These are phyloP conservation scores for Salinomyces thailandicus DNA, from an alignment of 2,329 filamentous ascomycete genomes.

Conservation along the genomic window DNA sequence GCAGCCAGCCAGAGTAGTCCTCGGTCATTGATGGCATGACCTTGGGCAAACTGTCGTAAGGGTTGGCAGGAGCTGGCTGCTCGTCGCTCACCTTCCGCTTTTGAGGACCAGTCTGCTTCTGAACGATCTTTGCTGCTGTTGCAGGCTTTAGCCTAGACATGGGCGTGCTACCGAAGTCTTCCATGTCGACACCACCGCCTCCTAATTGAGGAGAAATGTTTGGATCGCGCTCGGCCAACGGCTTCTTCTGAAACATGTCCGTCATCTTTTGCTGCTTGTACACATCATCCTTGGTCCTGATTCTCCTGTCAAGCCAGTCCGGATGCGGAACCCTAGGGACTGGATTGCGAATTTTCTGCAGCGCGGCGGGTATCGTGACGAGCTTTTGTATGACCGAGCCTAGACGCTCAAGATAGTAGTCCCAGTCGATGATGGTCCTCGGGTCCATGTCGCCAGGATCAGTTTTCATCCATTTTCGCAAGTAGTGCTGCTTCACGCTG, in stretches of 20 bases:
- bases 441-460: conserved; percentile 87
- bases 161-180: conserved; percentile 35
- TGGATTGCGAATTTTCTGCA: conserved; percentile 90
- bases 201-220: conserved; percentile 47
- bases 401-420: conserved; percentile 91
- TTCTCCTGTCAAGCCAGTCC: conserved; percentile 89
- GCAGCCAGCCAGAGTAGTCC: conserved; percentile 77
- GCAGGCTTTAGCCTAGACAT: conserved; percentile 37
- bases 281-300: conserved; percentile 90
- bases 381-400: conserved; percentile 98
- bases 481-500: conserved; percentile 72
- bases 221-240: conserved; percentile 60
- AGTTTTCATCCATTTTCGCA: conserved; percentile 92
- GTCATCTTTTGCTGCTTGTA: conserved; percentile 99
- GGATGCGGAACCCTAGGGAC: conserved; percentile 89
- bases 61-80: conserved; percentile 54
- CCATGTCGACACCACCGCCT: conserved; percentile 43
- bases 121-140: conserved; percentile 22
- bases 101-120: conserved; percentile 21
- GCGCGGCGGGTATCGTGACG: conserved; percentile 92
- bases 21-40: conserved; percentile 75
- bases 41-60: conserved; percentile 70
- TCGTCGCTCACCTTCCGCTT: conserved; percentile 40
- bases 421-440: conserved; percentile 83
- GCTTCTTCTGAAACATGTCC: conserved; percentile 68